Conservation (phyloP, 2,329 filamentous ascomycete genomes). For the Cladophialophora psammophila region DNA sequence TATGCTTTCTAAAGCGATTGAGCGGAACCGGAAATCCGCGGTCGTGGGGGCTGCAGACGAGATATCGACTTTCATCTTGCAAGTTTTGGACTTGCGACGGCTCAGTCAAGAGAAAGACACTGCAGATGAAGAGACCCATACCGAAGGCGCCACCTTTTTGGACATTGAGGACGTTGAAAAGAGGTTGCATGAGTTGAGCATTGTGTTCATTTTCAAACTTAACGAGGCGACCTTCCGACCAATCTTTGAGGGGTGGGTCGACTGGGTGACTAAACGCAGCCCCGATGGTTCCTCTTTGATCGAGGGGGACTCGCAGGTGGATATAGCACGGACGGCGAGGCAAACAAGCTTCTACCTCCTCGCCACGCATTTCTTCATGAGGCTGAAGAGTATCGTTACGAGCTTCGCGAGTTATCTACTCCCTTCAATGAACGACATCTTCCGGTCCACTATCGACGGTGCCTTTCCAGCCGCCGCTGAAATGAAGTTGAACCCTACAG, state of each 20-base stretch:
- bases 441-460: conserved; percentile 48
- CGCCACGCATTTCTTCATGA: conserved; percentile 34
- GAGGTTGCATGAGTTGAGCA: conserved; percentile 71
- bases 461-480: not conserved
- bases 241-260: conserved; percentile 83
- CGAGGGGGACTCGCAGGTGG: not conserved
- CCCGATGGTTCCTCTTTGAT: conserved; percentile 9
- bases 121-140: conserved; percentile 14
- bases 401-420: conserved; percentile 86
- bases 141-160: conserved; percentile 47
- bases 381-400: conserved; percentile 78
- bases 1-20: conserved; percentile 51
- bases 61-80: conserved; percentile 68
- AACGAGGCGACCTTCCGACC: conserved; percentile 94
- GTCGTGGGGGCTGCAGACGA: conserved; percentile 77
- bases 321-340: conserved; percentile 64
- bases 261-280: conserved; percentile 70
- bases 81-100: conserved; percentile 60
- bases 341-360: conserved; percentile 60
- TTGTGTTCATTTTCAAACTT: conserved; percentile 95
- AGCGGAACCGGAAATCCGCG: conserved; percentile 74
- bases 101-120: conserved; percentile 37
- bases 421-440: conserved; percentile 73
- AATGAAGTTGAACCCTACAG: not conserved
- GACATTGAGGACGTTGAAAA: conserved; percentile 67